Percentiles rank a stretch among this genome's conserved stretches.
Conservation (phyloP, 805 yeast species). For the Spathaspora hagerdaliae region DNA sequence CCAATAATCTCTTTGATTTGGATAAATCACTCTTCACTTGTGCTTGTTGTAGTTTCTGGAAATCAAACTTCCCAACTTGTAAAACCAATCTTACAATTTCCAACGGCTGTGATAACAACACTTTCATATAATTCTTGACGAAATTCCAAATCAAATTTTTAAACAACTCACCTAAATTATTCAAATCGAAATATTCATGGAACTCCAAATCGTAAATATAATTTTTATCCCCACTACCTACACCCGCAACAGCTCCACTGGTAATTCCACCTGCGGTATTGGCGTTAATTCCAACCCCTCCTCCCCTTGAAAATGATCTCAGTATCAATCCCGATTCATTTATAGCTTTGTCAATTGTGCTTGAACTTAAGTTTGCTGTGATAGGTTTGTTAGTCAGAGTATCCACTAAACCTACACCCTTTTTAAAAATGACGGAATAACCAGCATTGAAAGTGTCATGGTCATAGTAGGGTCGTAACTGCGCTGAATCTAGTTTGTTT, state of each 20-base stretch:
- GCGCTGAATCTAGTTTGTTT: conserved; percentile 3
- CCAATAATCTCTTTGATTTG: conserved; percentile 11
- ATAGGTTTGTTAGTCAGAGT: conserved; percentile 37
- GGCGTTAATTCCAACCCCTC: conserved; percentile 5
- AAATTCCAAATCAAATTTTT: conserved; percentile 58
- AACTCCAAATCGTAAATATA: conserved; percentile 58
- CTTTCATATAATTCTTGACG: conserved; percentile 63
- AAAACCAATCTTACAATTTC: conserved; percentile 75
- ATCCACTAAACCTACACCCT: conserved; percentile 58
- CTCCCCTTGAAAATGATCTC: conserved; percentile 5
- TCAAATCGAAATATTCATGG: conserved; percentile 59
- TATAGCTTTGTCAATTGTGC: conserved; percentile 11
- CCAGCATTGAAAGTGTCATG: conserved; percentile 65
- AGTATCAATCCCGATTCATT: conserved; percentile 6
- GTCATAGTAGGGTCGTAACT: conserved; percentile 66
- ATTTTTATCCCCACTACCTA: conserved; percentile 27
- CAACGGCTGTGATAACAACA: conserved; percentile 79
- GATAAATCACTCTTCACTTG: conserved; percentile 3
- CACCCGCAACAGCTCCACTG: not conserved
- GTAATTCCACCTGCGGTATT: not conserved
- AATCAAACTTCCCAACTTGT: conserved; percentile 69
- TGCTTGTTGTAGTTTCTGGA: conserved; percentile 13
- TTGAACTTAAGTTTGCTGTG: conserved; percentile 22
- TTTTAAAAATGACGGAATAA: conserved; percentile 55
- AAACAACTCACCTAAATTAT: conserved; percentile 53